These are phyloP conservation scores for Garcia nutans DNA, from an alignment of 345 rosid genomes.

Conservation along the genomic window DNA sequence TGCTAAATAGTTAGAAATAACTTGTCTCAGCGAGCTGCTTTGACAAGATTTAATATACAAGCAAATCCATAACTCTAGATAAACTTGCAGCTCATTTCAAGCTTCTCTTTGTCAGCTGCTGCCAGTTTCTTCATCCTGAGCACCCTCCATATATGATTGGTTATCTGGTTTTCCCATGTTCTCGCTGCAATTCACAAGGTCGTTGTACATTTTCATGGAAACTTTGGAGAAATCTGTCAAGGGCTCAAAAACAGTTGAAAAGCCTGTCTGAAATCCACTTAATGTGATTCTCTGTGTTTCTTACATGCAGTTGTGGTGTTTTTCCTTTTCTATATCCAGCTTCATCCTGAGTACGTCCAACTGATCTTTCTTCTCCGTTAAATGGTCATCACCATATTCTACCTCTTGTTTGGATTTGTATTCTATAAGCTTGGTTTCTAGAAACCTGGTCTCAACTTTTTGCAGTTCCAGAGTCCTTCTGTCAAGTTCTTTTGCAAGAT, in stretches of 20 bases:
- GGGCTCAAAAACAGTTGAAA: constrained; percentile 47
- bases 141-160: constrained; percentile 34
- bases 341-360: constrained; percentile 48
- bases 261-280: constrained; percentile 55
- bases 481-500: constrained; percentile 58
- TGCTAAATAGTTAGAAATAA: constrained; percentile 15
- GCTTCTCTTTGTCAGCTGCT: constrained; percentile 29
- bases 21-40: constrained; percentile 62
- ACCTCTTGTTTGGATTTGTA: constrained; percentile 30
- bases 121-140: constrained; percentile 34
- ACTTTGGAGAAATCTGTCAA: constrained; percentile 51
- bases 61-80: constrained; percentile 7
- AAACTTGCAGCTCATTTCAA: constrained; percentile 3
- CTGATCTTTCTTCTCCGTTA: constrained; percentile 45
- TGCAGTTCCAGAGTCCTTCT: constrained; percentile 42
- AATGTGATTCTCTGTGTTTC: constrained; percentile 59
- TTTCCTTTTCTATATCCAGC: constrained; percentile 53
- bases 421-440: constrained; percentile 44
- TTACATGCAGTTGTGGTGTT: constrained; percentile 46
- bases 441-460: constrained; percentile 47
- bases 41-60: constrained; percentile 40
- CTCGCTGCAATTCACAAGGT: constrained; percentile 38
- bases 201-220: constrained; percentile 51
- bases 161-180: constrained; percentile 29
- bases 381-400: constrained; percentile 25